A percentile compares a stretch with the other conserved stretches of the same genome.
Evolutionary conservation across 2,329 filamentous ascomycete genomes (phyloP).

Genomic region (Camillea tinctor): DNA sequence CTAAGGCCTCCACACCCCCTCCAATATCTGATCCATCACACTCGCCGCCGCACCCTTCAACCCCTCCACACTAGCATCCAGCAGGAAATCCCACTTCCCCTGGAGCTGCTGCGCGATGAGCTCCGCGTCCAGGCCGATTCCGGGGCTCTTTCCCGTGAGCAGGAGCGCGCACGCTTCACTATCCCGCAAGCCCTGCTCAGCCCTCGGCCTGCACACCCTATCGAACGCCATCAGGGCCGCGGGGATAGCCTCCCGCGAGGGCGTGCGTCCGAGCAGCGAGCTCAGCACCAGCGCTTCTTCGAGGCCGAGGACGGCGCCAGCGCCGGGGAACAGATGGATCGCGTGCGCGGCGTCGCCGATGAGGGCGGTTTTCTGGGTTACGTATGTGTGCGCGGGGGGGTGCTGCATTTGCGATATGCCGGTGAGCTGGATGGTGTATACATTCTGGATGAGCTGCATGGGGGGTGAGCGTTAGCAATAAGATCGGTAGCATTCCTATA

Average conservation of each 20-base stretch:
- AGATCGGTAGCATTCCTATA: too few relatives aligned
- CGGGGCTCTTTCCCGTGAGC: conserved; percentile 20
- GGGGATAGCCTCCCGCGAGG: conserved; percentile 20
- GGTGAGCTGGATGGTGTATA: conserved; percentile 32
- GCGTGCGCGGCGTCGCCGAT: conserved; percentile 29
- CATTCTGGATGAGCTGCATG: conserved; percentile 28
- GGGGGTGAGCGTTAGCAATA: not conserved
- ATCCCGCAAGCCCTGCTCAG: conserved; percentile 20
- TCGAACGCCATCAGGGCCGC: conserved; percentile 31
- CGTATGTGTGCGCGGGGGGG: conserved; percentile 21
- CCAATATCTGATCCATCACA: conserved; percentile 26
- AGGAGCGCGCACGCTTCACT: conserved; percentile 20
- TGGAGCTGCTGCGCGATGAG: conserved; percentile 12
- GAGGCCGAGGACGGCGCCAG: conserved; percentile 17
- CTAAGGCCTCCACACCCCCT: not conserved
- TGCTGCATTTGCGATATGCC: conserved; percentile 28
- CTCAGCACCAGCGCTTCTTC: conserved; percentile 30
- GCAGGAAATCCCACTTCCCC: conserved; percentile 20
- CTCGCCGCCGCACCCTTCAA: conserved; percentile 15
- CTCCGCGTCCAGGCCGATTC: conserved; percentile 20
- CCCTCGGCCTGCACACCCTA: conserved; percentile 27
- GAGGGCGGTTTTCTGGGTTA: conserved; percentile 21
- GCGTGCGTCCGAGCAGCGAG: conserved; percentile 24
- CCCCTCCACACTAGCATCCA: conserved; percentile 18
- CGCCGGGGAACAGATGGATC: conserved; percentile 21